Base-by-base conservation (phyloP, 1,139 yeast genomes). In the Zhuliangozyma blackwelliae region DNA sequence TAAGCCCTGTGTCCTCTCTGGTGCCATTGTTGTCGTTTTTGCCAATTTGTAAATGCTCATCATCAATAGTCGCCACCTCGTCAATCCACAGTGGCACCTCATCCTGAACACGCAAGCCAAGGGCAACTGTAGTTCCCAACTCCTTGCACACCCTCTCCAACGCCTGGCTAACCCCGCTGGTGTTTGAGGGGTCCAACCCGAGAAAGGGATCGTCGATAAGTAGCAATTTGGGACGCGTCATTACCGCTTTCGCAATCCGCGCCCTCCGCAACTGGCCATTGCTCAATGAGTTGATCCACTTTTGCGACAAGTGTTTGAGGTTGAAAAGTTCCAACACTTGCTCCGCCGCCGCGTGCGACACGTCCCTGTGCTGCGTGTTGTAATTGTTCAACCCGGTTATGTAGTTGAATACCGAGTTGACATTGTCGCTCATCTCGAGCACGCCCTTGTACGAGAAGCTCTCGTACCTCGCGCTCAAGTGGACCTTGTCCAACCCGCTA, bases 241-340 rank as follows among this genome's bases (percentile, higher is more conserved):
- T 70, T 36, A 92, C 53, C 0, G 90, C 77, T 44, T 76, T 74
- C 0, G 97, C 97, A 25, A 92, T 65, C 43, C 96, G 69, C 0
- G 97, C 96, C 34, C 98, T 68, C 48, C 98, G 72, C 57, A 86
- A 79, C 59, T 92, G 98, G 0, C 98, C 98, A 55, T 92, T 92
- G 57, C 96, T 85, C 34, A 92, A 66, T 0, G 94, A 86, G 56
- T 87, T 87, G 32, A 87, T 77, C 89, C 95, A 90, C 43, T 87
- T 74, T 39, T 77, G 65, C 38, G 76, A 68, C 39, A 88, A 61
- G 2, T 76, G 81, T 7, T 55, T 57, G 43, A 92, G 65, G 36
- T 75, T 68, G 44, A 92, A 72, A 29, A 62, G 57, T n/a, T 65
- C 57, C 27, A 83, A 55, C 5, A 82, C 61, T 3, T 55, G 46